phyloP scores from a whole-genome alignment of 805 yeast genomes.

The Nakazawaea peltata region DNA sequence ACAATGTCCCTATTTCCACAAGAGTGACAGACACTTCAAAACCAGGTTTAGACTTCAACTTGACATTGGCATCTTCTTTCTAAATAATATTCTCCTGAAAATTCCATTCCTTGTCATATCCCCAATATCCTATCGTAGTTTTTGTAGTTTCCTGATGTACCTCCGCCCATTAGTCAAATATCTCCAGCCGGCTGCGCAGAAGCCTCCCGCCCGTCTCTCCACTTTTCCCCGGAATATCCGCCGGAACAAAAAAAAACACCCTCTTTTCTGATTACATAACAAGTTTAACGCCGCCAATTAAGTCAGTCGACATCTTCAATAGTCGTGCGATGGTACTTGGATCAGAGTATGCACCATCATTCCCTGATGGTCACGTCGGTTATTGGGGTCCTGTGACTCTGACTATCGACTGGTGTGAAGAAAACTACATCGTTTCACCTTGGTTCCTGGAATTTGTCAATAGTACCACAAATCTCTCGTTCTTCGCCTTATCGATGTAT shows the following conservation, averaged over 20 bases:
- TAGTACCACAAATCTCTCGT: constrained; percentile 60
- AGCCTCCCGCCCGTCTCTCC: too few species aligned
- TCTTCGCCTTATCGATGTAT: constrained; percentile 21
- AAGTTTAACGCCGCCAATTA: too few species aligned
- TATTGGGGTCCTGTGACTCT: constrained; percentile 83
- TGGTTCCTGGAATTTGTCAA: constrained; percentile 90
- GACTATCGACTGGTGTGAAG: constrained; percentile 99
- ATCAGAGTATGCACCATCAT: not conserved
- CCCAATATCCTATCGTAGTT: too few species aligned
- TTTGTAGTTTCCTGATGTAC: too few species aligned
- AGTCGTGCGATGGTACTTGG: too few species aligned
- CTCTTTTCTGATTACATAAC: too few species aligned
- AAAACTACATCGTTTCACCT: constrained; percentile 79
- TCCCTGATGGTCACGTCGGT: constrained; percentile 26
- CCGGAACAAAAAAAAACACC: too few species aligned
- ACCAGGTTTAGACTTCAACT: constrained; percentile 42
- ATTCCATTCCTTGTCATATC: not conserved
- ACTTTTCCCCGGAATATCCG: not conserved
- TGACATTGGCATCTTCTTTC: constrained; percentile 18
- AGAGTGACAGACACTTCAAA: constrained; percentile 41
- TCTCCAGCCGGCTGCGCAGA: too few species aligned
- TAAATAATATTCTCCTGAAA: constrained; percentile 8
- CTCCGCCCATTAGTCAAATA: too few species aligned
- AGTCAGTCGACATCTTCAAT: too few species aligned
- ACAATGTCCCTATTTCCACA: constrained; percentile 51